Base-by-base conservation (phyloP, 2,329 filamentous ascomycete species). In the Paecilomyces dactylethromorphus region DNA sequence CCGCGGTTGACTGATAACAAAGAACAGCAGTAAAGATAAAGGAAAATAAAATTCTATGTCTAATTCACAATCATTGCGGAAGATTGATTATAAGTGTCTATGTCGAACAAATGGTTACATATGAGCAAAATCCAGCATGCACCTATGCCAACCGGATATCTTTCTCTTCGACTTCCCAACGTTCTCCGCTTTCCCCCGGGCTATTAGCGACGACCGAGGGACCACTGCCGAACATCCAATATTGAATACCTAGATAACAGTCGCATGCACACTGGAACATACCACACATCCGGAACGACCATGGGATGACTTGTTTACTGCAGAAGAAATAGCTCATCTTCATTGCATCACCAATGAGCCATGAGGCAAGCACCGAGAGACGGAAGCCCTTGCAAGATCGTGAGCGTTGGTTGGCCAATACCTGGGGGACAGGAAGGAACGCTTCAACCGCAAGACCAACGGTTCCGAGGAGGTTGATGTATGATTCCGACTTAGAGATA, bases 241-340 rank as follows among this genome's bases (percentile, higher is more conserved):
- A 81, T 61, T 81, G 79, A 51, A 79, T 58, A 21, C 78, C 79
- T 59, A 81, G 65, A 61, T 79, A 79, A 50, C 67, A 67, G 60
- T 81, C 79, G 61, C 79, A 81, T 22, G 73, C 68, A 53, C 76
- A 79, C 64, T 81, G 79, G 65, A 81, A 79, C 55, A 80, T 75
- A 32, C 74, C 79, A 59, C 79, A 80, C 52, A 80, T 60, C 56
- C 76, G 76, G 67, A 81, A 81, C 3, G 78, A 73, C 75, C 76
- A 79, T 1, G 79, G 78, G 39, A 81, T 75, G 54, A 68, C 64
- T 54, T 77, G 71, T 35, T 63, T 64, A 63, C 72, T 78, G 59
- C 71, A 71, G 65, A 81, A 80, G 68, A 81, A 79, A 63, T 77
- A 81, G 57, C 76, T 74, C 74, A 81, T 76, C 64, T 81, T 81